Evolutionary conservation across 768 basidiomycete species (phyloP), one percentile per base, ranked within the genome.

Genomic region (Daedaleopsis nitida): DNA sequence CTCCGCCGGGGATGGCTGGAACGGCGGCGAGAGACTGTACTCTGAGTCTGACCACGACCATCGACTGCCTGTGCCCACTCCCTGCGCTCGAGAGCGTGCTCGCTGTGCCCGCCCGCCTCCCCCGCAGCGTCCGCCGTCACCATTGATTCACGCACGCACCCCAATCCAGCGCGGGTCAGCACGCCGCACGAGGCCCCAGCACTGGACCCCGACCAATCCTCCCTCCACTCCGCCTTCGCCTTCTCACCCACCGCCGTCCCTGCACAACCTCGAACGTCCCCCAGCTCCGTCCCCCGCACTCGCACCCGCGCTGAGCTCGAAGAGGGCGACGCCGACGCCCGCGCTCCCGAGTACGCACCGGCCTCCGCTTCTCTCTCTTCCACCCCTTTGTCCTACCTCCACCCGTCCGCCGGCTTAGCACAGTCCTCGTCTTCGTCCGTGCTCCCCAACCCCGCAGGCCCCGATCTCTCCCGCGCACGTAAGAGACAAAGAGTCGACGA

Each of bases 111-210:
- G 38, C 39, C 43, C 44, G 27, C 27, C 27, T 55, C 37, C 27
- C 11, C 50, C 55, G 51, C 52, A 44, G 37, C 45, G 47, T 39
- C 57, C 57, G 48, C 71, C 72, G 77, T 69, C 78, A 80, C 81
- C 80, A 90, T 90, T 88, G 86, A 87, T 86, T 79, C 87, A 78
- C 73, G 79, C 78, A 83, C 81, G 71, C 76, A 79, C 72, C 76
- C 81, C 75, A 77, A 75, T 78, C 74, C 79, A 76, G 72, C 82
- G 74, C 81, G 83, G 87, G 84, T 71, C 71, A 70, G 75, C 69
- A 58, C 66, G 62, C 72, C 78, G 70, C 75, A 74, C 68, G 70
- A 72, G 62, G 66, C 76, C 68, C 71, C 80, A 77, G 78, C 80
- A 72, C 80, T 82, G 80, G 82, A 67, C 37, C 43, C 58, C 55